Percentiles rank a stretch among this genome's conserved stretches.
phyloP scores from a whole-genome alignment of 2,329 filamentous ascomycete genomes.

The Exophiala bonariae region DNA sequence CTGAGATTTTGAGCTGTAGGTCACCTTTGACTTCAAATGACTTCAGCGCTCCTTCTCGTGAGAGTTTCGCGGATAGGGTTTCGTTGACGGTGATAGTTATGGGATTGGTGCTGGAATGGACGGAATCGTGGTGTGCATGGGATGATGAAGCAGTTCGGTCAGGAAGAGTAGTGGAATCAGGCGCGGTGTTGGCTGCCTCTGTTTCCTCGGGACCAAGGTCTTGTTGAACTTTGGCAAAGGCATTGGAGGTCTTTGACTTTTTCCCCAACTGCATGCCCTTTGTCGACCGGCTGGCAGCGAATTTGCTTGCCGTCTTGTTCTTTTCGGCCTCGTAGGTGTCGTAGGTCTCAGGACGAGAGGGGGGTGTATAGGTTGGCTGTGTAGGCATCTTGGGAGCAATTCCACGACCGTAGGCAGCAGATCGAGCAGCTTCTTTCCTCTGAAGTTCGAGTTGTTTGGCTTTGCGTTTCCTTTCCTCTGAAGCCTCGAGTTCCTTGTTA shows the following conservation, averaged over 20 bases:
- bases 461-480: conserved; percentile 96
- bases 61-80: conserved; percentile 84
- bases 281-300: conserved; percentile 65
- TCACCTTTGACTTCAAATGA: conserved; percentile 90
- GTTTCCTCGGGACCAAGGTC: conserved; percentile 75
- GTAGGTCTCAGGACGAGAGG: conserved; percentile 72
- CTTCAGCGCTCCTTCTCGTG: conserved; percentile 81
- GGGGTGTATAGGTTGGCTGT: conserved; percentile 87
- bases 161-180: conserved; percentile 50
- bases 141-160: conserved; percentile 46
- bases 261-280: conserved; percentile 99
- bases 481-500: conserved; percentile 98
- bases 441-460: conserved; percentile 99
- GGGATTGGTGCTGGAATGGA: conserved; percentile 69
- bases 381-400: conserved; percentile 71
- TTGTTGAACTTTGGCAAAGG: conserved; percentile 92
- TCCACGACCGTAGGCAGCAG: conserved; percentile 55
- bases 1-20: conserved; percentile 84
- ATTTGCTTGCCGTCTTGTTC: conserved; percentile 82
- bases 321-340: conserved; percentile 96
- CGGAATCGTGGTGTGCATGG: conserved; percentile 46
- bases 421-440: conserved; percentile 89
- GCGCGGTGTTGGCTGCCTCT: conserved; percentile 38
- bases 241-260: conserved; percentile 96
- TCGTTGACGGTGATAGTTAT: conserved; percentile 88